Percentiles rank a stretch among this genome's conserved stretches.
Evolutionary conservation across 1,284 basidiomycete species (phyloP).

Genomic region (Ganoderma meredithae): DNA sequence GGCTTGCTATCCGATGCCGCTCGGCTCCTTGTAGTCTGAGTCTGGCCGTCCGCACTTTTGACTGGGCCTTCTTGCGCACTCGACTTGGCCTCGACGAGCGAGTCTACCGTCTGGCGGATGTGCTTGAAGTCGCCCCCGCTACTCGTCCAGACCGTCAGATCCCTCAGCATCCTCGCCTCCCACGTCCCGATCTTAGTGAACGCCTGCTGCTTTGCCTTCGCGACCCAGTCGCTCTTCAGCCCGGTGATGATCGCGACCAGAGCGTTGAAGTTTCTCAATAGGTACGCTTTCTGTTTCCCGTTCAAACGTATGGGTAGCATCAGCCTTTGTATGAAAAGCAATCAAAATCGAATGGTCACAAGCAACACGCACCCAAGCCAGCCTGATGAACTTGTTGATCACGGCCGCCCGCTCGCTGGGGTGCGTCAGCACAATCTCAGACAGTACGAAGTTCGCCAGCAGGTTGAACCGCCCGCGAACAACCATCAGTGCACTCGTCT

Average conservation of each 20-base stretch:
- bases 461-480: constrained; percentile 91
- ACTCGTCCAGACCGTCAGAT: constrained; percentile 76
- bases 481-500: constrained; percentile 75
- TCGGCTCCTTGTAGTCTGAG: constrained; percentile 48
- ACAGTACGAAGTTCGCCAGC: constrained; percentile 83
- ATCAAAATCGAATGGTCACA: not conserved
- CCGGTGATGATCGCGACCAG: constrained; percentile 85
- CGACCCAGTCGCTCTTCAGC: constrained; percentile 77
- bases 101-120: constrained; percentile 71
- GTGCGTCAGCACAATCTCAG: constrained; percentile 78
- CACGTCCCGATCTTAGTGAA: constrained; percentile 76
- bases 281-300: constrained; percentile 80
- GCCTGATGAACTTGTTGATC: constrained; percentile 83
- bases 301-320: not conserved
- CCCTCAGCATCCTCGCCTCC: constrained; percentile 81
- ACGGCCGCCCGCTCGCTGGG: constrained; percentile 72
- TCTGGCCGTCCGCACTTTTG: constrained; percentile 52
- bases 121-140: constrained; percentile 78
- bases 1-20: constrained; percentile 53
- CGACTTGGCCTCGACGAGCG: constrained; percentile 71
- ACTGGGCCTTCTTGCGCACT: constrained; percentile 57
- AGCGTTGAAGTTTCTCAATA: constrained; percentile 81
- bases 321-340: constrained; percentile 8
- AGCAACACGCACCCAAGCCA: constrained; percentile 77
- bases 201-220: constrained; percentile 69